These are phyloP conservation scores for Populus euphratica DNA, from an alignment of 345 rosid species.

Conservation along the genomic window DNA sequence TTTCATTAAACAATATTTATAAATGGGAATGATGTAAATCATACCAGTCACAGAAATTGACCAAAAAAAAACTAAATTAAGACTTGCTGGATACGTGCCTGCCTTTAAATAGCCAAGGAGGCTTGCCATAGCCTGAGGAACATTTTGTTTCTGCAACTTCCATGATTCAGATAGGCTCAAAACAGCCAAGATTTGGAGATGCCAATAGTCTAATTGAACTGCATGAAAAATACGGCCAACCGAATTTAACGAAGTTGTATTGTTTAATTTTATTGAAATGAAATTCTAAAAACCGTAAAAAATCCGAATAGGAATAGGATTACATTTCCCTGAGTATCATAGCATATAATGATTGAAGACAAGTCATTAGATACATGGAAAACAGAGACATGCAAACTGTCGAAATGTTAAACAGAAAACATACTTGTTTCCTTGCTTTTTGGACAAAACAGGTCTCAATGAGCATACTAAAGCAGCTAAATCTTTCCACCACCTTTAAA, in stretches of 20 bases:
- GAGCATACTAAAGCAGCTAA: not conserved
- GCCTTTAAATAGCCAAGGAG: slow-evolving; percentile 95
- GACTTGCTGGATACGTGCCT: slow-evolving; percentile 43
- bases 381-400: not conserved
- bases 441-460: not conserved
- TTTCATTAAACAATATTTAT: not conserved
- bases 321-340: slow-evolving; percentile 6
- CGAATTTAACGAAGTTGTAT: not conserved
- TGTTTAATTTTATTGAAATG: slow-evolving; percentile 7
- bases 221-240: not conserved
- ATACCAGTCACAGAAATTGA: not conserved
- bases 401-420: not conserved
- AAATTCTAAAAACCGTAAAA: slow-evolving; percentile 2
- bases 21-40: not conserved
- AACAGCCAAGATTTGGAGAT: slow-evolving; percentile 2
- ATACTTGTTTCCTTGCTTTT: not conserved
- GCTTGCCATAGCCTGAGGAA: slow-evolving; percentile 59
- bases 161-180: slow-evolving; percentile 37
- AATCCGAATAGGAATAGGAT: not conserved
- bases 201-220: not conserved
- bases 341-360: not conserved
- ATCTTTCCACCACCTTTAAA: not conserved
- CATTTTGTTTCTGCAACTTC: slow-evolving; percentile 38
- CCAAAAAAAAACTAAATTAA: not conserved
- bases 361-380: not conserved